Evolutionary conservation across 768 basidiomycete species (phyloP).

Genomic region (Podaxis sp.): DNA sequence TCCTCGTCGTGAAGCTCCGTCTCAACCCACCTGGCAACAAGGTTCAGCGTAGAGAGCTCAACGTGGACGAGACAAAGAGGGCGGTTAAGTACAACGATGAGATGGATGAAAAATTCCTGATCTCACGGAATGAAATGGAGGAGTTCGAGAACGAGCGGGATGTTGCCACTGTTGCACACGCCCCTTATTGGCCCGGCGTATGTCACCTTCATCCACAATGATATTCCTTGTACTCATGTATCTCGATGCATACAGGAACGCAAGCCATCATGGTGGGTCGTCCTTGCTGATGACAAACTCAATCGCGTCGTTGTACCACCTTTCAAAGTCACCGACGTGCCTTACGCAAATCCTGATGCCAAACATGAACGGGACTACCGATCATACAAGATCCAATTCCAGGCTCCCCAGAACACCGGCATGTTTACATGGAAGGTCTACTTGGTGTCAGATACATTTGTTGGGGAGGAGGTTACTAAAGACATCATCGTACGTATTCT

Average conservation of each 20-base stretch:
- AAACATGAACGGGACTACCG: conserved; percentile 59
- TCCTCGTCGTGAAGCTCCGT: conserved; percentile 81
- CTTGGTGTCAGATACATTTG: conserved; percentile 84
- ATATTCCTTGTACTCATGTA: conserved; percentile 1
- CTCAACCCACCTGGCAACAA: conserved; percentile 53
- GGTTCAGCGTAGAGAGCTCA: conserved; percentile 38
- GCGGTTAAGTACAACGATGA: conserved; percentile 51
- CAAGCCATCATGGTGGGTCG: conserved; percentile 90
- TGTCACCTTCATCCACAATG: conserved; percentile 24
- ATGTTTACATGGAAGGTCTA: conserved; percentile 88
- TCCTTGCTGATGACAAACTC: conserved; percentile 84
- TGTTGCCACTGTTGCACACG: conserved; percentile 69
- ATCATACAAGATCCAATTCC: conserved; percentile 91
- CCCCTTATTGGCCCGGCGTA: conserved; percentile 90
- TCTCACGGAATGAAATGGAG: conserved; percentile 60
- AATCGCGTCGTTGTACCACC: conserved; percentile 88
- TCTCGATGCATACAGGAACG: conserved; percentile 54
- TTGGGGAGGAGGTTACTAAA: conserved; percentile 72
- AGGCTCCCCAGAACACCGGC: conserved; percentile 84
- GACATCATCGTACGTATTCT: conserved; percentile 68
- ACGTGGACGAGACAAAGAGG: conserved; percentile 47
- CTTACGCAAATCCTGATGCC: conserved; percentile 49
- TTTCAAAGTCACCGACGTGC: conserved; percentile 76
- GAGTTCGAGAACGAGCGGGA: conserved; percentile 44
- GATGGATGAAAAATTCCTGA: conserved; percentile 71